A percentile compares a stretch with the other conserved stretches of the same genome.
Conservation (phyloP, 257 asterid genomes). For the Scutellaria baicalensis region DNA sequence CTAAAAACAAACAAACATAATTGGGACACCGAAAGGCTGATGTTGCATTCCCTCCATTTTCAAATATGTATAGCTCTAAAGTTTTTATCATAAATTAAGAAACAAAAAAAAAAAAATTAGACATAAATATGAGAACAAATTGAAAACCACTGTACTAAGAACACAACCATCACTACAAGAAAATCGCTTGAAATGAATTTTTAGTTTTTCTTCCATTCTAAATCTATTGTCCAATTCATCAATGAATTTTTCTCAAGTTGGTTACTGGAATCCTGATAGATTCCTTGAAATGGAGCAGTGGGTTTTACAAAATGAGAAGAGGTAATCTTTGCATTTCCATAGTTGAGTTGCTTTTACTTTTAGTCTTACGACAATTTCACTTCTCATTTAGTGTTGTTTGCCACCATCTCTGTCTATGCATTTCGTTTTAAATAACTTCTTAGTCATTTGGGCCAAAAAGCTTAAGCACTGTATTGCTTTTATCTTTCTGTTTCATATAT, state of each 20-base stretch:
- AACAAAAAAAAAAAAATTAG: no score
- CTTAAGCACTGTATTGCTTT: background rate
- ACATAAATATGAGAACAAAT: no score
- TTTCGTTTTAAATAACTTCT: background rate
- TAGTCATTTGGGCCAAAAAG: background rate
- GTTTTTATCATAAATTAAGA: no score
- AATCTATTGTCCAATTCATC: slow-evolving; percentile 22
- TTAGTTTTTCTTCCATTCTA: slow-evolving; percentile 41
- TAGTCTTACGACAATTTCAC: background rate
- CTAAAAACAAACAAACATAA: no score
- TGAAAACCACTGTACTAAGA: no score
- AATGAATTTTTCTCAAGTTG: slow-evolving; percentile 13
- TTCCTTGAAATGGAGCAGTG: slow-evolving; percentile 72
- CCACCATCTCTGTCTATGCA: background rate
- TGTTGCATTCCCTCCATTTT: no score
- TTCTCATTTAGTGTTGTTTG: background rate
- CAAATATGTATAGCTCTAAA: no score
- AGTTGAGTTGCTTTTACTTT: background rate
- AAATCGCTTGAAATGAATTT: no score
- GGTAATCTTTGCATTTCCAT: slow-evolving; percentile 30
- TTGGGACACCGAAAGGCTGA: no score
- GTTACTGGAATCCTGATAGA: slow-evolving; percentile 50
- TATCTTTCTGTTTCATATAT: background rate
- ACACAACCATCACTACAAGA: no score
- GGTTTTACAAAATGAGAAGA: slow-evolving; percentile 40